Evolutionary conservation across 768 basidiomycete genomes (phyloP), one percentile per base, ranked within the genome.

Genomic region (Mycena belliarum): DNA sequence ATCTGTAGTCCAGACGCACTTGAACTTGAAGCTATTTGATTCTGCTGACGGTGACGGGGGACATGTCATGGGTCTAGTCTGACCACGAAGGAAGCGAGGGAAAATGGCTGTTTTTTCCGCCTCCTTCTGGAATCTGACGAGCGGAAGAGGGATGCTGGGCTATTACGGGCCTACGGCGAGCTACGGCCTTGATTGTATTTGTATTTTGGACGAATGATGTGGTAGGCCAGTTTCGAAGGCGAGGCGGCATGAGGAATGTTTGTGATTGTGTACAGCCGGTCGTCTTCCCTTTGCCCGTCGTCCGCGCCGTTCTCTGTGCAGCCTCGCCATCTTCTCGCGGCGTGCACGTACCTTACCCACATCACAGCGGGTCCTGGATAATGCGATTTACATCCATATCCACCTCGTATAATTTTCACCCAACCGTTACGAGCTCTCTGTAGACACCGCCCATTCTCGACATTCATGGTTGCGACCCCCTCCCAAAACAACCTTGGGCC

Each of bases 401-500:
- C 47, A 40, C 51, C 50, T 41, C 54, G 46, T 41, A 55, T 65
- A 66, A 58, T 66, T 63, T 41, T 48, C 60, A 55, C 50, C 60
- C 50, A 43, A 47, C 62, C 67, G 45, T 69, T 57, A 64, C 64
- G 59, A 64, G 64, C 64, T 37, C 47, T 59, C 55, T 56, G 57
- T 62, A 64, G 63, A 59, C 37, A 33, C 66, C 63, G 58, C 24
- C n/a, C 28, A 32, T 42, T 37, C 40, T 41, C 40, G 47, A 48
- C 50, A 11, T 42, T 64, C 65, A 83, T 83, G 80, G 47, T 72
- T 42, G 59, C 71, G 43, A 66, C 69, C 57, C 65, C 71, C 16
- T 68, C 66, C 21, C 58, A 71, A 64, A 66, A 72, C 55, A 67
- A 62, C 44, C 79, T 74, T 49, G 81, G 80, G 81, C 84, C 83